Percentiles rank a stretch among this genome's conserved stretches.
These are phyloP conservation scores for Plenodomus tracheiphilus DNA, from an alignment of 2,329 filamentous ascomycete species.

Conservation along the genomic window DNA sequence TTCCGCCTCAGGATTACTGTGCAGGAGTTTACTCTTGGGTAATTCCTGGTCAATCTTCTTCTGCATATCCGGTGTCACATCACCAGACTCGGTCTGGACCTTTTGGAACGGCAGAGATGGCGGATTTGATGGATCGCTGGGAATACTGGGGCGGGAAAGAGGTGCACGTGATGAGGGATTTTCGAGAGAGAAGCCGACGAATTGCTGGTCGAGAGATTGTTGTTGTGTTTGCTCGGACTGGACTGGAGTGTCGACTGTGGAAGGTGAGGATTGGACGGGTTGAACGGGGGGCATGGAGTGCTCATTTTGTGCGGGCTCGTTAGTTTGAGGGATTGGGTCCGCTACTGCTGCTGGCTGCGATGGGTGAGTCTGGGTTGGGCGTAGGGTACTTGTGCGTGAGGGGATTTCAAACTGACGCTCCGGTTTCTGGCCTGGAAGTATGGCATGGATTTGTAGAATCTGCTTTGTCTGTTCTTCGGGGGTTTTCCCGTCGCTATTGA, in stretches of 20 bases:
- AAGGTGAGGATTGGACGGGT: slow-evolving; percentile 8
- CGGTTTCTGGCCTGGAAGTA: slow-evolving; percentile 74
- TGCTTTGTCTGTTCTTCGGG: slow-evolving; percentile 76
- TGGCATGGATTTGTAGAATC: slow-evolving; percentile 82
- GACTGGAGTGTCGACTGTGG: slow-evolving; percentile 6
- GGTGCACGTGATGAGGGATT: slow-evolving; percentile 35
- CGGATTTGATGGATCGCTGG: slow-evolving; percentile 7
- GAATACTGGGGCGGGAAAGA: slow-evolving; percentile 8
- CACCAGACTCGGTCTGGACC: slow-evolving; percentile 5
- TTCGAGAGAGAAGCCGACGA: slow-evolving; percentile 63
- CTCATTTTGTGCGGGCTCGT: neutral
- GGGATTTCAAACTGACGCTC: slow-evolving; percentile 58
- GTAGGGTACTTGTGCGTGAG: slow-evolving; percentile 50
- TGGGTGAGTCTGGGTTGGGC: slow-evolving; percentile 11
- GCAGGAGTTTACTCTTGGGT: slow-evolving; percentile 32
- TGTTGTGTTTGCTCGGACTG: neutral
- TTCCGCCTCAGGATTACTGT: slow-evolving; percentile 26
- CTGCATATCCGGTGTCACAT: slow-evolving; percentile 8
- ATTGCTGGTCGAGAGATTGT: slow-evolving; percentile 9
- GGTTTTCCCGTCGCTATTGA: slow-evolving; percentile 59
- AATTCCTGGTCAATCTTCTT: slow-evolving; percentile 20
- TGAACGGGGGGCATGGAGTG: neutral
- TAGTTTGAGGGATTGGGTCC: slow-evolving; percentile 4
- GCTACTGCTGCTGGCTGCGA: slow-evolving; percentile 8
- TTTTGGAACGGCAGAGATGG: slow-evolving; percentile 10